Evolutionary conservation across 495 filamentous ascomycete genomes (phyloP).

Genomic region (Penicillium coprophilum): DNA sequence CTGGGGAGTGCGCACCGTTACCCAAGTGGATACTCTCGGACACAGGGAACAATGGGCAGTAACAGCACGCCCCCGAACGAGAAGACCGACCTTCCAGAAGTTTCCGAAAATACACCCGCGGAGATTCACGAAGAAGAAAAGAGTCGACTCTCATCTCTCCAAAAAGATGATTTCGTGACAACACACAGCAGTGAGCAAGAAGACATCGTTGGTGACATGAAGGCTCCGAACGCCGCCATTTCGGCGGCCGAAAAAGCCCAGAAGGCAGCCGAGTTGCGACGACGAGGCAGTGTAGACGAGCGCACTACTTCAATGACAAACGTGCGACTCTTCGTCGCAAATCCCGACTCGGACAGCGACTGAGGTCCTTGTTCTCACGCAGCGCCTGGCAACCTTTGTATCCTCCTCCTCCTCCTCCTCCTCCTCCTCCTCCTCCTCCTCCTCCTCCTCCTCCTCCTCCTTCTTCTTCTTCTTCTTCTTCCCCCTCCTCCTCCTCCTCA

Average conservation of each 20-base stretch:
- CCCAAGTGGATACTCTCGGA: constrained; percentile 50
- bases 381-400: constrained; percentile 9
- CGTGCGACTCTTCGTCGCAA: constrained; percentile 87
- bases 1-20: constrained; percentile 63
- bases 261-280: constrained; percentile 70
- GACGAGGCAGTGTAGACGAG: constrained; percentile 93
- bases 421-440: constrained; percentile 15
- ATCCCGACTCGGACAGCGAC: constrained; percentile 74
- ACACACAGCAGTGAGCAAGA: constrained; percentile 51
- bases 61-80: constrained; percentile 64
- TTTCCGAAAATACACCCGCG: constrained; percentile 54
- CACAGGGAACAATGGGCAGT: constrained; percentile 65
- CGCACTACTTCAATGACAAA: constrained; percentile 80
- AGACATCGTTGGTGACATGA: constrained; percentile 54
- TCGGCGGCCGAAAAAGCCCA: constrained; percentile 64
- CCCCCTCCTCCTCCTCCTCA: constrained; percentile 14
- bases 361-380: constrained; percentile 28
- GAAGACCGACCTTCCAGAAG: constrained; percentile 49
- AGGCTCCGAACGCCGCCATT: constrained; percentile 39
- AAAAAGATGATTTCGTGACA: constrained; percentile 48
- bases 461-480: constrained; percentile 4
- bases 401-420: constrained; percentile 4
- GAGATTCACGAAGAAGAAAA: constrained; percentile 39
- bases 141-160: constrained; percentile 39
- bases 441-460: constrained; percentile 9